phyloP scores from a whole-genome alignment of 129 eudicot species.

The Pseudognaphalium luteoalbum region DNA sequence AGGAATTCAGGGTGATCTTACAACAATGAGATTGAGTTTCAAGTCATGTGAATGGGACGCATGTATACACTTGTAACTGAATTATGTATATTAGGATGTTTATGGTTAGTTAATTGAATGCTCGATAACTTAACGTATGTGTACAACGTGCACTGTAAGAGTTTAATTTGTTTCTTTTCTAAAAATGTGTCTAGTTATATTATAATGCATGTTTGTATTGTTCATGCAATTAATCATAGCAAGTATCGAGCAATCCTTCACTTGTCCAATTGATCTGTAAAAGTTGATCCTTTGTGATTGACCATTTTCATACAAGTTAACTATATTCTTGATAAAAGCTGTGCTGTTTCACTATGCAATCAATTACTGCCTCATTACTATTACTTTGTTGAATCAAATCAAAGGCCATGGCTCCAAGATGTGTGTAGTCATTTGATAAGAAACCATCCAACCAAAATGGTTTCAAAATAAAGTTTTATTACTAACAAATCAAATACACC shows the following conservation, averaged over 20 bases:
- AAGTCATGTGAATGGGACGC: too few species aligned
- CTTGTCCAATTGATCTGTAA: conserved; percentile 34
- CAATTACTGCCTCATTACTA: conserved; percentile 33
- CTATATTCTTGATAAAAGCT: conserved; percentile 19
- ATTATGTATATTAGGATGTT: background rate
- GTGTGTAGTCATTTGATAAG: conserved; percentile 34
- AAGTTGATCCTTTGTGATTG: conserved; percentile 30
- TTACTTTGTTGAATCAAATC: conserved; percentile 45
- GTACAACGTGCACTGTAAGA: background rate
- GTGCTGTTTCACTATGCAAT: conserved; percentile 23
- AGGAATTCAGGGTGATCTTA: too few species aligned
- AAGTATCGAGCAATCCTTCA: conserved; percentile 28
- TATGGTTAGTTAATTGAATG: too few species aligned
- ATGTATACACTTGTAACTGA: too few species aligned
- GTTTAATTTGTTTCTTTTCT: background rate
- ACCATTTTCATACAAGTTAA: conserved; percentile 23
- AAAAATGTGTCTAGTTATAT: background rate
- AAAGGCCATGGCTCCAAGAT: conserved; percentile 22
- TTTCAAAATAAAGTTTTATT: background rate
- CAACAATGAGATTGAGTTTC: too few species aligned
- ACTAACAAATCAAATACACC: background rate
- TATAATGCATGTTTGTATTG: background rate
- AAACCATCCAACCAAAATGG: conserved; percentile 18
- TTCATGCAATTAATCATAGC: conserved; percentile 18
- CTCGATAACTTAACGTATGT: too few species aligned